Evolutionary conservation across 1,284 basidiomycete species (phyloP).

Genomic region (Pseudozyma sp.): DNA sequence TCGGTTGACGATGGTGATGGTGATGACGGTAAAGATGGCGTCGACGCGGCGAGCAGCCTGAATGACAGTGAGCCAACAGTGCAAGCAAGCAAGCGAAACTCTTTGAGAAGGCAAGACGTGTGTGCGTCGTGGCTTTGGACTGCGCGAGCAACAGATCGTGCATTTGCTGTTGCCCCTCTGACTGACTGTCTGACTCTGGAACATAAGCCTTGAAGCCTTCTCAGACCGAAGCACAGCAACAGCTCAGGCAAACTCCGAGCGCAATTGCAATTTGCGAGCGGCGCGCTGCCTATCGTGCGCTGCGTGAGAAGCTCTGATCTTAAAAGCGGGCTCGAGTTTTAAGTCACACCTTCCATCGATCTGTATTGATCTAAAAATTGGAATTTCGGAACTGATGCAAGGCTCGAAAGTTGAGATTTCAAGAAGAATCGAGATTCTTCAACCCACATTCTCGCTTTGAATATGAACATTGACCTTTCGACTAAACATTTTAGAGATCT

Average conservation of each 20-base stretch:
- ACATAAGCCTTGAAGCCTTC: no score
- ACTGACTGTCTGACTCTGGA: background rate
- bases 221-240: no score
- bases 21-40: slow-evolving; percentile 24
- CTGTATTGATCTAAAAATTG: no score
- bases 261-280: no score
- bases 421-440: no score
- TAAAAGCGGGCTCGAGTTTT: background rate
- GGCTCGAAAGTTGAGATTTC: no score
- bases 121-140: slow-evolving; percentile 4
- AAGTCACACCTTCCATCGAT: no score
- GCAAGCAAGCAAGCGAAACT: slow-evolving; percentile 10
- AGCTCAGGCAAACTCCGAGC: no score
- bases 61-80: slow-evolving; percentile 11
- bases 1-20: slow-evolving; percentile 24
- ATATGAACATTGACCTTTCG: background rate
- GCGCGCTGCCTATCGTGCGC: no score
- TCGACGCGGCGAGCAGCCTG: slow-evolving; percentile 28
- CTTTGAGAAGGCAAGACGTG: slow-evolving; percentile 5
- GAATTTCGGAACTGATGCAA: no score
- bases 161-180: slow-evolving; percentile 6
- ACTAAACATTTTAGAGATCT: background rate
- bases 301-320: background rate
- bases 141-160: slow-evolving; percentile 5
- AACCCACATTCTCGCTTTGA: background rate